A percentile compares a stretch with the other conserved stretches of the same genome.
Conservation (phyloP, 768 basidiomycete species). For the Mycena amicta region DNA sequence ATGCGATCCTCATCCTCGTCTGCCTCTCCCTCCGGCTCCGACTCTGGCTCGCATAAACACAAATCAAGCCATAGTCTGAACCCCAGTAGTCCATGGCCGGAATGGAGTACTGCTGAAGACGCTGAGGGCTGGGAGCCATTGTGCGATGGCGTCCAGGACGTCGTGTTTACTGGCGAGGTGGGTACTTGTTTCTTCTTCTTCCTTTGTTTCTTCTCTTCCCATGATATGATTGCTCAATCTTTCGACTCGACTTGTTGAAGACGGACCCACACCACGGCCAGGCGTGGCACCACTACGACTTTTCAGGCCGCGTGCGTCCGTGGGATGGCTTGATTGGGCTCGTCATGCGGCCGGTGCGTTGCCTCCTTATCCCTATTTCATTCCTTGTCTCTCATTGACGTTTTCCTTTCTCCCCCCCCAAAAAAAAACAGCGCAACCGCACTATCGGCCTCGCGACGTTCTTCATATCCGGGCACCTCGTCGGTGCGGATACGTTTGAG, state of each 20-base stretch:
- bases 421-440: slow-evolving; percentile 19
- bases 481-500: slow-evolving; percentile 19
- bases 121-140: slow-evolving; percentile 15
- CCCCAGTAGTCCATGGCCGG: too few species aligned
- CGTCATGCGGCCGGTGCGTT: slow-evolving; percentile 33
- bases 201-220: too few species aligned
- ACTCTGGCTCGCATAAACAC: background rate
- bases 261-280: slow-evolving; percentile 42
- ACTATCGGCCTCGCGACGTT: slow-evolving; percentile 16
- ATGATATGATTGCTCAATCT: too few species aligned
- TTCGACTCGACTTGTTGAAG: slow-evolving; percentile 30
- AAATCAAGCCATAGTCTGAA: background rate
- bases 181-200: background rate
- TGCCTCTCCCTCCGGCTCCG: slow-evolving; percentile 1
- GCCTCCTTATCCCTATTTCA: background rate
- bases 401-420: background rate
- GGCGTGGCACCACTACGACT: slow-evolving; percentile 41
- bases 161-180: slow-evolving; percentile 53
- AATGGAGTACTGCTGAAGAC: too few species aligned
- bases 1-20: background rate
- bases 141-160: slow-evolving; percentile 51
- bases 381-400: background rate
- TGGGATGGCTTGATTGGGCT: slow-evolving; percentile 45
- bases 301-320: slow-evolving; percentile 38
- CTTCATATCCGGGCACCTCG: slow-evolving; percentile 20